Base-by-base conservation (phyloP, 345 rosid species). In the Dimocarpus longan region DNA sequence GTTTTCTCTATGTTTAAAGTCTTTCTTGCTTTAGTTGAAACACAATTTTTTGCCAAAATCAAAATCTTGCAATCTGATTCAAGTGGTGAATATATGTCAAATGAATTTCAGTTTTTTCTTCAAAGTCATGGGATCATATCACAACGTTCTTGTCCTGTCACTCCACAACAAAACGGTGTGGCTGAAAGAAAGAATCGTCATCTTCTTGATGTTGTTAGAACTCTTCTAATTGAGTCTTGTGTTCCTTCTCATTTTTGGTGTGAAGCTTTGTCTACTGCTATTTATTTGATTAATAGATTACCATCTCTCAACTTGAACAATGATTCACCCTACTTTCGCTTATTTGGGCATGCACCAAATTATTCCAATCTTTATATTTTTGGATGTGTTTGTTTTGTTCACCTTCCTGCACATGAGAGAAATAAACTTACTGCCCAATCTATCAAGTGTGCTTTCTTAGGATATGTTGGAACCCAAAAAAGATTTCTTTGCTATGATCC, bases 321-420 rank as follows among this genome's bases (percentile, higher is more conserved):
- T 26, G 28, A 26, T 26, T 26, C 28, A 0, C 28, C 50, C 0
- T 81, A 60, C 19, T 63, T 5, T 24, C 9, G 60, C 4, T 26
- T 81, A 0, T 73, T 8, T 67, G 10, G 19, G 26, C 18, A 12
- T 0, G 5, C n/a, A 24, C 80, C 77, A 3, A 16, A 28, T 3
- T 81, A 76, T 28, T n/a, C 0, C 6, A 2, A 21, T 0, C 6
- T 80, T 2, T 11, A 70, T 15, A 48, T 15, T 26, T 75, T 22
- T 76, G 80, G 48, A 7, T 79, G 79, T 76, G 72, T 54, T 26
- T 76, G 72, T 11, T 76, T 71, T 63, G 78, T 74, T 48, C 60
- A 56, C n/a, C 9, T 68, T 0, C 73, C 71, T 8, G 2, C 52
- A 2, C 6, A 18, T 6, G 68, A 75, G 10, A 66, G 42, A 3